phyloP scores from a whole-genome alignment of 2,329 filamentous ascomycete species.

The Knufia petricola region DNA sequence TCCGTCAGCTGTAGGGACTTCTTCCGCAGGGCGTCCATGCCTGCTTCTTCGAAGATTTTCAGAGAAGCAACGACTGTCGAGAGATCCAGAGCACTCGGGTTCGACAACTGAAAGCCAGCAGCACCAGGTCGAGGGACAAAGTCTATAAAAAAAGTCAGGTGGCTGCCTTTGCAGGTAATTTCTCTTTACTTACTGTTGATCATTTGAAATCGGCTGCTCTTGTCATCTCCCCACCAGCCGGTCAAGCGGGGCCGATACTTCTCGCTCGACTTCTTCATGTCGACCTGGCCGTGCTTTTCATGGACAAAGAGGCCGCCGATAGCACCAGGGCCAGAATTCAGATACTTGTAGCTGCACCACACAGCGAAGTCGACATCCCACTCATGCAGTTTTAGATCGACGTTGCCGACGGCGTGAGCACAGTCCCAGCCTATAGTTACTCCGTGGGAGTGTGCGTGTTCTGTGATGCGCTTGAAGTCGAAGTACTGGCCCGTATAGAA shows the following conservation, averaged over 20 bases:
- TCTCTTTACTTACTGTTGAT: conserved; percentile 46
- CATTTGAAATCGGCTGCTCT: conserved; percentile 70
- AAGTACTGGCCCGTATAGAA: conserved; percentile 88
- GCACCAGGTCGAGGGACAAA: conserved; percentile 72
- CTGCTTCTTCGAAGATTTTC: conserved; percentile 62
- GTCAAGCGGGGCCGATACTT: conserved; percentile 45
- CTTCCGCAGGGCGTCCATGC: conserved; percentile 56
- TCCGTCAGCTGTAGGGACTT: conserved; percentile 66
- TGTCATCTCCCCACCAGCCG: conserved; percentile 84
- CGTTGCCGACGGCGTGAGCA: conserved; percentile 77
- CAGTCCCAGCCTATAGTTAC: conserved; percentile 79
- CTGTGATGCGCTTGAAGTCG: conserved; percentile 71
- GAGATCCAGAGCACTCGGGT: conserved; percentile 69
- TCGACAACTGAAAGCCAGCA: conserved; percentile 73
- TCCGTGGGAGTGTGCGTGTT: conserved; percentile 60
- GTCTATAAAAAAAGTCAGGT: conserved; percentile 26
- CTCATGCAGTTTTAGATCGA: conserved; percentile 67
- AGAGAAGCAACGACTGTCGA: conserved; percentile 65
- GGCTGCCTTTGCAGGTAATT: neutral
- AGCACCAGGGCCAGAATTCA: conserved; percentile 73
- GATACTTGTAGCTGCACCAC: conserved; percentile 93
- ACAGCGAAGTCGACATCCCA: conserved; percentile 88
- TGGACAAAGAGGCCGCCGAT: conserved; percentile 78
- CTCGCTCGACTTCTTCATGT: conserved; percentile 21
- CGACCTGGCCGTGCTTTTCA: conserved; percentile 56